Percentiles rank a stretch among this genome's conserved stretches.
phyloP scores from a whole-genome alignment of 176 grass and related monocot genomes.

The Echinochloa phyllopogon region DNA sequence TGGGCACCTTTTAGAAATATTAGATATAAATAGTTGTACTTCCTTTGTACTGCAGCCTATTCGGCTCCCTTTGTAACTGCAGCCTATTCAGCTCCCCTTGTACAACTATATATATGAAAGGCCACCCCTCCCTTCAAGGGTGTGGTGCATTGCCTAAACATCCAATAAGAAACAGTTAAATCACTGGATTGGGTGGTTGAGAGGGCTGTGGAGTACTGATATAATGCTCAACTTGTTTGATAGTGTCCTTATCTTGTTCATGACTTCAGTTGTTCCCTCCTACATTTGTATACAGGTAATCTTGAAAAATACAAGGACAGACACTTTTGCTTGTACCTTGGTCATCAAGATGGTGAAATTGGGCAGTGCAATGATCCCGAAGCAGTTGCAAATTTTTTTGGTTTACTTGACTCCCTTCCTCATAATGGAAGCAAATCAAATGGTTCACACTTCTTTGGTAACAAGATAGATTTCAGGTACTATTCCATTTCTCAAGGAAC shows the following conservation, averaged over 20 bases:
- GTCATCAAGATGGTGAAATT: conserved; percentile 72
- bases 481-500: conserved; percentile 35
- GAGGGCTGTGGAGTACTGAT: neutral
- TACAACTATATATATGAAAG: too few relatives aligned
- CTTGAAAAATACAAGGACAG: conserved; percentile 82
- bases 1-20: neutral
- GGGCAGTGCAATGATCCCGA: conserved; percentile 80
- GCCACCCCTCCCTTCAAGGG: too few relatives aligned
- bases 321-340: conserved; percentile 84
- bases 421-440: conserved; percentile 58
- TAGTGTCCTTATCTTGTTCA: conserved; percentile 33
- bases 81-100: too few relatives aligned
- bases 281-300: conserved; percentile 59
- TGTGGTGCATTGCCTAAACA: too few relatives aligned
- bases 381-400: conserved; percentile 80
- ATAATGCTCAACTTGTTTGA: neutral
- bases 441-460: conserved; percentile 67
- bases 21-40: neutral
- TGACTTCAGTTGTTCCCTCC: conserved; percentile 14
- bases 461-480: conserved; percentile 85
- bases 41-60: neutral
- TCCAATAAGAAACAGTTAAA: neutral
- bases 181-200: neutral
- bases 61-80: neutral
- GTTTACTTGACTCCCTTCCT: conserved; percentile 87